Conservation (phyloP, 1,284 basidiomycete species). For the Trichosporon coremiiforme region DNA sequence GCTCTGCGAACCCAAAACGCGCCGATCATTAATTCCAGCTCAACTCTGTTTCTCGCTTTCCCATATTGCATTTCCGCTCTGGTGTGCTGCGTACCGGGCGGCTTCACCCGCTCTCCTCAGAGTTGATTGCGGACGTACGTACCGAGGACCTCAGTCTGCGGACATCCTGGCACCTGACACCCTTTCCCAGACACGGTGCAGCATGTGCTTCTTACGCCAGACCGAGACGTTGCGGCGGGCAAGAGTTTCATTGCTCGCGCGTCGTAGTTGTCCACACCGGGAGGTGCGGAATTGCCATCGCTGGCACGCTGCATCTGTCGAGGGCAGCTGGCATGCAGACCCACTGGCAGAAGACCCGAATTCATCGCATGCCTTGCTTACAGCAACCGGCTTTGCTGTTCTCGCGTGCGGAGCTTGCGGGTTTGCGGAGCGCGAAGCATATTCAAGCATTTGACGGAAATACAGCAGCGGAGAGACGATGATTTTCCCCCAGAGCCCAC, state of each 20-base stretch:
- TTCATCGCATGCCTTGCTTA: background rate
- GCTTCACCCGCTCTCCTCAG: too few relatives aligned
- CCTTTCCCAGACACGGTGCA: background rate
- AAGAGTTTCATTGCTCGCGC: background rate
- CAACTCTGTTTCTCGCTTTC: background rate
- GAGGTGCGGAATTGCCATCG: background rate
- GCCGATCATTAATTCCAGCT: conserved; percentile 14
- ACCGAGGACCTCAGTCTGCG: too few relatives aligned
- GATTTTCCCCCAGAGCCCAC: background rate
- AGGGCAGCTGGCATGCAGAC: background rate
- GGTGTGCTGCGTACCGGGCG: too few relatives aligned
- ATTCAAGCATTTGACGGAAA: background rate
- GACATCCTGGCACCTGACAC: background rate
- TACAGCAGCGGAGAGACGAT: background rate
- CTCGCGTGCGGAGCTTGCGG: background rate
- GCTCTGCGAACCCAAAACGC: background rate
- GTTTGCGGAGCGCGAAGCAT: background rate
- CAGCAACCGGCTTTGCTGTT: background rate
- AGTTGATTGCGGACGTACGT: too few relatives aligned
- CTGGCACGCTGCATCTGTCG: background rate
- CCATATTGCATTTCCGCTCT: background rate
- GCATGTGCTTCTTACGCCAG: background rate
- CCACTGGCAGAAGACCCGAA: background rate
- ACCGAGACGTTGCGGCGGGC: background rate
- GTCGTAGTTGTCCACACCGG: background rate